Conservation (phyloP, 164 flowering plant genomes). For the grape (Vitis vinifera) region DNA sequence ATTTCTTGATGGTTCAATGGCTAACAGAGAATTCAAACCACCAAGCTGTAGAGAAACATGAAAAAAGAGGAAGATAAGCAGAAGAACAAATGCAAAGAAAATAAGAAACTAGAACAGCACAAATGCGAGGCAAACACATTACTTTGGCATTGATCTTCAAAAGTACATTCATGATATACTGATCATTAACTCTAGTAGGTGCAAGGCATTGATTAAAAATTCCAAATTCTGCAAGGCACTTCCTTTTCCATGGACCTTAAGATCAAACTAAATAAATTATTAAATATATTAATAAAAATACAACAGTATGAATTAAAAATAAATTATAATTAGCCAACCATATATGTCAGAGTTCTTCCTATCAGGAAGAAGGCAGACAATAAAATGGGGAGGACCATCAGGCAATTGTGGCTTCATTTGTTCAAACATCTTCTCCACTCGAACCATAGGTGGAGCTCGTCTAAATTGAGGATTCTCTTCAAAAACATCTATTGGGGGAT, state of each 20-base stretch:
- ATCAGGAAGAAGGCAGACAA: slow-evolving; percentile 63
- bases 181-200: slow-evolving; percentile 64
- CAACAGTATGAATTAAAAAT: not conserved
- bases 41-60: slow-evolving; percentile 63
- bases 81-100: not conserved
- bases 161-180: slow-evolving; percentile 74
- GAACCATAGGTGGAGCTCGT: slow-evolving; percentile 41
- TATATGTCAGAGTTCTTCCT: slow-evolving; percentile 63
- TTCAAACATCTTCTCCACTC: slow-evolving; percentile 71
- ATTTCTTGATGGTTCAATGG: slow-evolving; percentile 46
- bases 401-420: slow-evolving; percentile 42
- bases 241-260: slow-evolving; percentile 67
- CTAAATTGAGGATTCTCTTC: slow-evolving; percentile 48
- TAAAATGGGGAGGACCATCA: slow-evolving; percentile 44
- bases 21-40: slow-evolving; percentile 70
- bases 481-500: slow-evolving; percentile 41
- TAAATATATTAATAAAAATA: not conserved
- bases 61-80: not conserved
- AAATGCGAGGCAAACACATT: not conserved
- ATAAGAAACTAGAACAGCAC: not conserved
- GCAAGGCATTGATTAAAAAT: slow-evolving; percentile 90
- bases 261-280: not conserved
- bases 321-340: slow-evolving; percentile 33
- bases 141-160: slow-evolving; percentile 59
- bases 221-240: slow-evolving; percentile 71